These are phyloP conservation scores for Alternaria ethzedia DNA, from an alignment of 2,329 filamentous ascomycete species.

Conservation along the genomic window DNA sequence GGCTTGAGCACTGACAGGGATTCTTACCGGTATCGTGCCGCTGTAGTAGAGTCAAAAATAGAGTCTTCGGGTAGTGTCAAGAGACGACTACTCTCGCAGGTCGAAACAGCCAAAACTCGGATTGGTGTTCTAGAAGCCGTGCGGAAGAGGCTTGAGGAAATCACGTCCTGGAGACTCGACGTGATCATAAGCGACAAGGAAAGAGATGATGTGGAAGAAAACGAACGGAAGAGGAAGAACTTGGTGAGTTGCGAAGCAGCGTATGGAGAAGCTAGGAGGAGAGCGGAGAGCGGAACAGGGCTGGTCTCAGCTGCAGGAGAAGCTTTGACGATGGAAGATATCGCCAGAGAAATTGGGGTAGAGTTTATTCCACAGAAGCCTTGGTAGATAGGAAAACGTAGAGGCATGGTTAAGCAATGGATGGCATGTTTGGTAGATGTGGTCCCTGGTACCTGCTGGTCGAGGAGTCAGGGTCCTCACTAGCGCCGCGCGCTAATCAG, in stretches of 20 bases:
- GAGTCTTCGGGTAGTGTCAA: not conserved
- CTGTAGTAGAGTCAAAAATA: not conserved
- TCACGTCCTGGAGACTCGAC: not conserved
- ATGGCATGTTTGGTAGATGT: not conserved
- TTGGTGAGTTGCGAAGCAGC: not conserved
- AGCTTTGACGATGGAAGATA: not conserved
- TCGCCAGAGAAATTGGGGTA: not conserved
- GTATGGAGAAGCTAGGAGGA: not conserved
- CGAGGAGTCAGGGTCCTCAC: not conserved
- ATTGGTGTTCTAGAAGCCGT: not conserved
- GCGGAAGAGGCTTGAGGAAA: not conserved
- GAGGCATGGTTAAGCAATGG: not conserved
- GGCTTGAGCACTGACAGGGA: not conserved
- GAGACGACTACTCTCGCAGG: not conserved
- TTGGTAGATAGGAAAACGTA: not conserved
- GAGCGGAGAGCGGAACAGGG: not conserved
- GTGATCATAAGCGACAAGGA: not conserved
- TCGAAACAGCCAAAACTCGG: not conserved
- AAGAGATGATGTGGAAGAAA: not conserved
- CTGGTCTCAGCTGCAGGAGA: not conserved
- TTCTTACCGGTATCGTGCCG: not conserved
- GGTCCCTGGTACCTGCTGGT: not conserved
- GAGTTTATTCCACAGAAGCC: not conserved
- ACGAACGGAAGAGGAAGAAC: not conserved
- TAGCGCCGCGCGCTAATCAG: not conserved